Evolutionary conservation across 208 protist genomes (phyloP).

Genomic region (Leishmania tropica): DNA sequence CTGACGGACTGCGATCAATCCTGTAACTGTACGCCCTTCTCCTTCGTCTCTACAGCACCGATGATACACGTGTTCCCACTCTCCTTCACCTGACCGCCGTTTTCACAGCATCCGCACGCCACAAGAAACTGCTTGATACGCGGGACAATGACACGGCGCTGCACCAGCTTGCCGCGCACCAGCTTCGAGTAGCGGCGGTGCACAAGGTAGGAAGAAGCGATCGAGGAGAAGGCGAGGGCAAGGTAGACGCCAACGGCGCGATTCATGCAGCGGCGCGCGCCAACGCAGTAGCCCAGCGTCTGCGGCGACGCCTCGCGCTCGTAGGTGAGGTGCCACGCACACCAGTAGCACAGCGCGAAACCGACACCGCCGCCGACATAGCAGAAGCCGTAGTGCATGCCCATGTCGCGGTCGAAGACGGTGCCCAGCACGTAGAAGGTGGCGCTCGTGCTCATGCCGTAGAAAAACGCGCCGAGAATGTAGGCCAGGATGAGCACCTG

Average conservation of each 20-base stretch:
- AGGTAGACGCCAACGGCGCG: conserved; percentile 49
- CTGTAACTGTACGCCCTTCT: background rate
- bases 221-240: conserved; percentile 16
- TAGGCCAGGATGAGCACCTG: conserved; percentile 41
- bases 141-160: conserved; percentile 38
- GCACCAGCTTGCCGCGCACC: conserved; percentile 32
- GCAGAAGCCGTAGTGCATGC: conserved; percentile 69
- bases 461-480: conserved; percentile 39
- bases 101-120: background rate
- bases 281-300: conserved; percentile 33
- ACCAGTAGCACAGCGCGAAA: conserved; percentile 46
- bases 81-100: background rate
- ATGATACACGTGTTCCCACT: background rate
- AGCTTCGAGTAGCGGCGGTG: conserved; percentile 48
- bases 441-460: conserved; percentile 51
- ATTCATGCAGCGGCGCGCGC: conserved; percentile 47
- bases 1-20: background rate
- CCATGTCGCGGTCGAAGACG: conserved; percentile 57
- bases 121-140: conserved; percentile 17
- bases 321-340: conserved; percentile 46
- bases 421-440: conserved; percentile 57
- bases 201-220: conserved; percentile 25
- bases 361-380: conserved; percentile 43
- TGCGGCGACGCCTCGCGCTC: conserved; percentile 26
- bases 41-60: background rate